A percentile compares a stretch with the other conserved stretches of the same genome.
Conservation (phyloP, 2,329 filamentous ascomycete species). For the Drechslerella dactyloides region DNA sequence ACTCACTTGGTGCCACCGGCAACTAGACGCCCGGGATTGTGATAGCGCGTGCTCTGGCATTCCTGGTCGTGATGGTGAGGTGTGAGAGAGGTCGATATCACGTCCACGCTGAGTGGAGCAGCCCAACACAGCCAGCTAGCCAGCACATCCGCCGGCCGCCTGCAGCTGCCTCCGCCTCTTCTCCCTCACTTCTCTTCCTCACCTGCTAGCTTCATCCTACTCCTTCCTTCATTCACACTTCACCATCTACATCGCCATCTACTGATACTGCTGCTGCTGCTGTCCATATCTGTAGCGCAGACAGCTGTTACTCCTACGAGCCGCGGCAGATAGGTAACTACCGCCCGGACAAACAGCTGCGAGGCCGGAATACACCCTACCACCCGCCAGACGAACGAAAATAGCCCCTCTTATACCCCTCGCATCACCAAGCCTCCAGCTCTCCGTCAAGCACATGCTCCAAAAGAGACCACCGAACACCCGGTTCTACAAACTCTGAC, state of each 20-base stretch:
- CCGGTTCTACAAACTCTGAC: too few species aligned
- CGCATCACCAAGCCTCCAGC: background rate
- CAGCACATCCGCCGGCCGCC: slow-evolving; percentile 18
- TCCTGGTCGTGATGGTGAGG: too few species aligned
- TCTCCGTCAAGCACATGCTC: background rate
- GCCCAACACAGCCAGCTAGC: slow-evolving; percentile 5
- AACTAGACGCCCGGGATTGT: too few species aligned
- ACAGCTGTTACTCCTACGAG: background rate
- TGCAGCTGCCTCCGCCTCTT: slow-evolving; percentile 25
- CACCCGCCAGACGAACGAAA: background rate
- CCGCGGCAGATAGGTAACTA: slow-evolving; percentile 1
- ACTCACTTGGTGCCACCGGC: too few species aligned
- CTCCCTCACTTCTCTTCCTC: slow-evolving; percentile 12
- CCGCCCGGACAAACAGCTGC: background rate
- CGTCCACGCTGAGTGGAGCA: background rate
- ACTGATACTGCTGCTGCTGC: too few species aligned
- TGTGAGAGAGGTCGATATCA: background rate
- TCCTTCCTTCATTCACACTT: slow-evolving; percentile 2
- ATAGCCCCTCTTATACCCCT: slow-evolving; percentile 1
- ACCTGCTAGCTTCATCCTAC: slow-evolving; percentile 1
- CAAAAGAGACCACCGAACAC: background rate
- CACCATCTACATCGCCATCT: slow-evolving; percentile 3
- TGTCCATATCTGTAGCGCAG: too few species aligned
- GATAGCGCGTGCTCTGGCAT: too few species aligned
- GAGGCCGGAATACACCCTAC: too few species aligned